Base-by-base conservation (phyloP, 306 rosid genomes). In the Medicago lupulina region DNA sequence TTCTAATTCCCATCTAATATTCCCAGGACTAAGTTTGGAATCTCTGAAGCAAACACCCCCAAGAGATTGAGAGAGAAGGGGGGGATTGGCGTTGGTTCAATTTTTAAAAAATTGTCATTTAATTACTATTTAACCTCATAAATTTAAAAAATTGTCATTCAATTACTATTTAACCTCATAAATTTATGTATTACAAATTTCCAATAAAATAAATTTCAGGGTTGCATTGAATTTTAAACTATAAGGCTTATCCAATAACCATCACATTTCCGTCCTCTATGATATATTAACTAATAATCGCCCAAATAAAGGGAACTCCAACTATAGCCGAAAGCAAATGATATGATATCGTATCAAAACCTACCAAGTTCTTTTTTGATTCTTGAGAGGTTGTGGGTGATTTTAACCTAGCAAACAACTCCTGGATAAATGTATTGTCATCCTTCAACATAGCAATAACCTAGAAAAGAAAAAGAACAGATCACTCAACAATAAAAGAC, bases 361-460 rank as follows among this genome's bases (percentile, higher is more conserved):
- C 73, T 88, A 91, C 98, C 98, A 93, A 82, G 79, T 91, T 91
- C 83, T 88, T 94, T 83, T 92, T 91, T 14, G 97, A 90, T 71
- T 88, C 98, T 71, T 71, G 86, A 14, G 95, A 81, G 16, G 88
- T 91, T 39, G 96, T 74, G 49, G 91, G 84, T 15, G 83, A 91
- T 81, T 87, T 87, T 84, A 94, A 77, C 86, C 88, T 91, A 79
- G 90, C 87, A 78, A 94, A 94, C 81, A 94, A 86, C 84, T 94
- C 98, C 81, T 92, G 98, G 82, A 94, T 91, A 87, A 94, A 94
- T 59, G 90, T 84, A 69, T 62, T 87, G 79, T 94, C 98, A 17
- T 94, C 97, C 88, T 94, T 94, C 66, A 94, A 79, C 85, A 86
- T 76, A 75, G 98, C 92, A 81, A 91, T 88, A 79, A 94, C 96